These are phyloP conservation scores for Paramecium octaurelia DNA, from an alignment of 73 alveolate species.

Conservation along the genomic window DNA sequence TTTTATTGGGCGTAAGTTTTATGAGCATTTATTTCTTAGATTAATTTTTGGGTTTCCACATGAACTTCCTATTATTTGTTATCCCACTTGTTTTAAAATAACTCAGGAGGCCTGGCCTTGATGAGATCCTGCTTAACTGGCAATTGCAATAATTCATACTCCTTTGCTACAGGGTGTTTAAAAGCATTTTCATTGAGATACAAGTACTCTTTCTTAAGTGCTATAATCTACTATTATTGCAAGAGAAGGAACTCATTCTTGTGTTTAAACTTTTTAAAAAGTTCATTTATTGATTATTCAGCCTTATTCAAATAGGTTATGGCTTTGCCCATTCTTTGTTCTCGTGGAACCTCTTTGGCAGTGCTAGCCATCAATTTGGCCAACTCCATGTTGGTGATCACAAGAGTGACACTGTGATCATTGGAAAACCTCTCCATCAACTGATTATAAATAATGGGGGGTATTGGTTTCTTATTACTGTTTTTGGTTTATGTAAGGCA, in stretches of 20 bases:
- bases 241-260: neutral
- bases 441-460: neutral
- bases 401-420: neutral
- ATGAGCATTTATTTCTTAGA: neutral
- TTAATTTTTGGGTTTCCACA: neutral
- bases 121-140: neutral
- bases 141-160: neutral
- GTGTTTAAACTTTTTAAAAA: neutral
- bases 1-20: neutral
- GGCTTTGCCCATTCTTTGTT: slow-evolving; percentile 8
- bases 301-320: neutral
- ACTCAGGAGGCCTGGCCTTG: neutral
- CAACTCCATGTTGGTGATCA: neutral
- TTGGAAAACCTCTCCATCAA: neutral
- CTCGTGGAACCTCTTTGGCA: neutral
- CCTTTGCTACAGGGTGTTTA: neutral
- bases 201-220: neutral
- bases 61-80: neutral
- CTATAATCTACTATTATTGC: neutral
- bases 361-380: neutral
- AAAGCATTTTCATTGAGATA: neutral
- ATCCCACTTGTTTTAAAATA: neutral
- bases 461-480: neutral
- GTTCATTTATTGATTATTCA: neutral
- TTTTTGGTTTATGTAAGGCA: neutral